Evolutionary conservation across 164 flowering plant genomes (phyloP).

Genomic region (Cinnamomum micranthum): DNA sequence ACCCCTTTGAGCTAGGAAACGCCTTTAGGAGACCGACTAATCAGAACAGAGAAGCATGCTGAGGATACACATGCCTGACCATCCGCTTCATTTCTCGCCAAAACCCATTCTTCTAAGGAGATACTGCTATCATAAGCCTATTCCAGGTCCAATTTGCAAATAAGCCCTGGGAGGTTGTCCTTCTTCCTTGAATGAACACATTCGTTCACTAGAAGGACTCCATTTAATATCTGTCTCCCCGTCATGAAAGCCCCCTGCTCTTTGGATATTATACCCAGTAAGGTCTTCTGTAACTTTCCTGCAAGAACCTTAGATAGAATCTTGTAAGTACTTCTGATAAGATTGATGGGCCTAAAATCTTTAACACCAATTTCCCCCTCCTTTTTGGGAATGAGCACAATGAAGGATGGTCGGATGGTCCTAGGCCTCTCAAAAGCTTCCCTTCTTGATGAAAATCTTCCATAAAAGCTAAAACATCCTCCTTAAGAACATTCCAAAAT

Average conservation of each 20-base stretch:
- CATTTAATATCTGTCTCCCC: neutral
- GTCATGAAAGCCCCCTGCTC: neutral
- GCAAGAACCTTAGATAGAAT: neutral
- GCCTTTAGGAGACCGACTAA: neutral
- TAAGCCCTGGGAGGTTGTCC: neutral
- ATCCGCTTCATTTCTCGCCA: neutral
- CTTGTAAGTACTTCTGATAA: neutral
- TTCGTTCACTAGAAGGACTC: neutral
- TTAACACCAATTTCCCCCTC: neutral
- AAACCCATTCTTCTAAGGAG: neutral
- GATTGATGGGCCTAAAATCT: neutral
- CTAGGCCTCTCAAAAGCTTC: neutral
- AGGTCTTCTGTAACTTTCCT: neutral
- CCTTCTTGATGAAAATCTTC: neutral
- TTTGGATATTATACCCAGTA: neutral
- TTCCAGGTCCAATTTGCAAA: neutral
- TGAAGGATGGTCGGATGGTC: neutral
- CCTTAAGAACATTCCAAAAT: neutral
- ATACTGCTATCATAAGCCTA: neutral
- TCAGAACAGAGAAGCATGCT: neutral
- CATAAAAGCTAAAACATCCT: neutral
- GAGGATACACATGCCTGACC: neutral
- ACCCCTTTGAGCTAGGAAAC: neutral
- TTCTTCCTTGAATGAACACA: neutral
- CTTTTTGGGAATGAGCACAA: neutral